Percentiles rank a stretch among this genome's conserved stretches.
Conservation (phyloP, 2,329 filamentous ascomycete species). For the Metarhizium humberi region DNA sequence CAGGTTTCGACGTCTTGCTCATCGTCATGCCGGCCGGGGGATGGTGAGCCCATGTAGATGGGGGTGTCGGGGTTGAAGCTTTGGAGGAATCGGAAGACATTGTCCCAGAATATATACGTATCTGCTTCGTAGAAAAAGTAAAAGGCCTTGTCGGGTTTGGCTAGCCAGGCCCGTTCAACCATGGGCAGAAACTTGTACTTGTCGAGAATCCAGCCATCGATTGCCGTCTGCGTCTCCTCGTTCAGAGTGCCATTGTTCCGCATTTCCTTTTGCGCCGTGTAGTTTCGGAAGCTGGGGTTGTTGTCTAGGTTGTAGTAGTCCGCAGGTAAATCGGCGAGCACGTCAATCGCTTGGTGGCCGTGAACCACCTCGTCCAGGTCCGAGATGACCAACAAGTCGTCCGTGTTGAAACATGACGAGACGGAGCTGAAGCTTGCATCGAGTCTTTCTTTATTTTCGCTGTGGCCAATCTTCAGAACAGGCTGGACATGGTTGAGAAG, state of each 20-base stretch:
- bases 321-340: constrained; percentile 22
- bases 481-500: constrained; percentile 21
- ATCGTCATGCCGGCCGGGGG: constrained; percentile 26
- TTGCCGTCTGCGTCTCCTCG: constrained; percentile 19
- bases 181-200: constrained; percentile 50
- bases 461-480: constrained; percentile 24
- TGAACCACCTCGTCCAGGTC: constrained; percentile 37
- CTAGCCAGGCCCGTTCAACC: constrained; percentile 38
- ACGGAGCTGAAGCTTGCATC: constrained; percentile 40
- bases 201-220: constrained; percentile 42
- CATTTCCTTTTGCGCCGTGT: constrained; percentile 30
- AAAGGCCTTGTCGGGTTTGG: constrained; percentile 39
- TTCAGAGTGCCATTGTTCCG: constrained; percentile 22
- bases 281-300: constrained; percentile 28
- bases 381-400: constrained; percentile 38
- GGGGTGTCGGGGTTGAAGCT: constrained; percentile 32
- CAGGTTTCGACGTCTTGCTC: constrained; percentile 25
- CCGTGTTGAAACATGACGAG: constrained; percentile 37
- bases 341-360: constrained; percentile 33
- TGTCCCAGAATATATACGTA: constrained; percentile 34
- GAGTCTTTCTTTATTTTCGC: constrained; percentile 12
- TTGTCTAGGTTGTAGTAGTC: constrained; percentile 21
- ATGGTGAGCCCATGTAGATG: constrained; percentile 46
- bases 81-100: constrained; percentile 39
- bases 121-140: constrained; percentile 49